phyloP scores from a whole-genome alignment of 352 stramenopile genomes.

The Phytopythium ostracodes region DNA sequence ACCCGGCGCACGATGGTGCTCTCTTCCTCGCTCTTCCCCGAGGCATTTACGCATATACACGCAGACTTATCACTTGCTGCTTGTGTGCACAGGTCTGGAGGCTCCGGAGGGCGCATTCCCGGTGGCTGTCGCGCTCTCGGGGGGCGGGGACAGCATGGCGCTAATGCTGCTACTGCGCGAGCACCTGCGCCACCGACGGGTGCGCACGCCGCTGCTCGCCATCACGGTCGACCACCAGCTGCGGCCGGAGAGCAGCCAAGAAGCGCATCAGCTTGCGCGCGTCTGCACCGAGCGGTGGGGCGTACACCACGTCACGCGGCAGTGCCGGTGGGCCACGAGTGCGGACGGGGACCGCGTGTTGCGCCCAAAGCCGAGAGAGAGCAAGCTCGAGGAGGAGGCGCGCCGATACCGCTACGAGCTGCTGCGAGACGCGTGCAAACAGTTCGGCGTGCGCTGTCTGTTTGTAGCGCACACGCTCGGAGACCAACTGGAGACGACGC shows the following conservation, averaged over 20 bases:
- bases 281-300: conserved; percentile 37
- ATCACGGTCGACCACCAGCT: conserved; percentile 81
- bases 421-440: conserved; percentile 41
- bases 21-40: conserved; percentile 1
- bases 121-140: conserved; percentile 69
- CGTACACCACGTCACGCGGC: conserved; percentile 47
- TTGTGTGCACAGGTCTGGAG: conserved; percentile 8
- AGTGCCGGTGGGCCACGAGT: conserved; percentile 42
- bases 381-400: conserved; percentile 75
- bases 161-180: conserved; percentile 72
- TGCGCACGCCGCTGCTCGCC: conserved; percentile 62
- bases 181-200: conserved; percentile 37
- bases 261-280: conserved; percentile 47
- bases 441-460: conserved; percentile 54
- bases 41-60: too few relatives aligned
- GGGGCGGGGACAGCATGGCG: conserved; percentile 79
- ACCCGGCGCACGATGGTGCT: conserved; percentile 23
- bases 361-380: conserved; percentile 32
- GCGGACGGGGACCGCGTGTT: conserved; percentile 1
- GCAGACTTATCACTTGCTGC: background rate
- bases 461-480: conserved; percentile 79
- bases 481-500: conserved; percentile 77
- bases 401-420: conserved; percentile 66
- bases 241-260: conserved; percentile 52
- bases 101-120: conserved; percentile 33